Percentiles rank a stretch among this genome's conserved stretches.
Evolutionary conservation across 257 asterid species (phyloP).

Genomic region (Solanum ossicruentum): DNA sequence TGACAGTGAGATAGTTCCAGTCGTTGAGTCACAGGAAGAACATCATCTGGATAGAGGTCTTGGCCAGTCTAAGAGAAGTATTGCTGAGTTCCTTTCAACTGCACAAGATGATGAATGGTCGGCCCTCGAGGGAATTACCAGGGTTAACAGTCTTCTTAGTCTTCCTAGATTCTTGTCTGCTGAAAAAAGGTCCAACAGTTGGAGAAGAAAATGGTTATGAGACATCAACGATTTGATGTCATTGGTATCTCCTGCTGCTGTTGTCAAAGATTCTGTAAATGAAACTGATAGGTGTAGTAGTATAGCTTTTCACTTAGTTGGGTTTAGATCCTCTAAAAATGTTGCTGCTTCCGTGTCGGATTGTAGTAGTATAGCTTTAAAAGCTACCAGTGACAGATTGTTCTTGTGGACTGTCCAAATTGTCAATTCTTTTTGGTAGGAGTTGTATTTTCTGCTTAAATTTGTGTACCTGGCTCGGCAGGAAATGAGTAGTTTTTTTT

Average conservation of each 20-base stretch:
- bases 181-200: slow-evolving; percentile 55
- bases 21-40: slow-evolving; percentile 33
- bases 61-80: slow-evolving; percentile 83
- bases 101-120: slow-evolving; percentile 95
- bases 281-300: neutral
- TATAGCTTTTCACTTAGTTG: neutral
- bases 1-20: slow-evolving; percentile 64
- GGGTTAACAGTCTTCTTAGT: slow-evolving; percentile 91
- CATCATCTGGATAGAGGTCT: slow-evolving; percentile 12
- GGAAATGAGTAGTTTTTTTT: neutral
- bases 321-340: neutral
- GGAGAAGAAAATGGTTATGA: slow-evolving; percentile 94
- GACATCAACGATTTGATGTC: neutral
- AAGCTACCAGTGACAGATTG: neutral
- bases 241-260: neutral
- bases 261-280: neutral
- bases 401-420: neutral
- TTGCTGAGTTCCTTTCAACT: slow-evolving; percentile 77
- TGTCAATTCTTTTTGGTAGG: neutral
- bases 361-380: too few relatives aligned
- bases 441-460: neutral
- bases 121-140: slow-evolving; percentile 80
- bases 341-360: neutral
- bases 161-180: slow-evolving; percentile 80
- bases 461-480: neutral